Conservation (phyloP, 805 yeast genomes). For the Sugiyamaella qingdaonensis region DNA sequence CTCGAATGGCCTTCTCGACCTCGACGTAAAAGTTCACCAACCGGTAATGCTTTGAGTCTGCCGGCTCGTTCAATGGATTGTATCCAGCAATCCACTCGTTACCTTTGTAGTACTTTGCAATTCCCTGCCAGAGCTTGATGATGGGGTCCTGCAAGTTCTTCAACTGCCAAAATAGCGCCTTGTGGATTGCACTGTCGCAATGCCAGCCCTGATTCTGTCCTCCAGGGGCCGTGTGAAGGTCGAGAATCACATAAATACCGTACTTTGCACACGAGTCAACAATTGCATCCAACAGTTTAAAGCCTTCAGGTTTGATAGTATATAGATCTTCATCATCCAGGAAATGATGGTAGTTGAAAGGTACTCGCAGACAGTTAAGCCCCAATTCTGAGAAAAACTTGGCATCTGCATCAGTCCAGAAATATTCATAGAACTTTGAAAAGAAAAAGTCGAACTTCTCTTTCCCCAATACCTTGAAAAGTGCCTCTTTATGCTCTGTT, state of each 20-base stretch:
- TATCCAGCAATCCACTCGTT: slow-evolving; percentile 53
- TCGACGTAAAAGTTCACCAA: slow-evolving; percentile 39
- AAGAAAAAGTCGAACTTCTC: slow-evolving; percentile 48
- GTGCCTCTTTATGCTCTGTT: slow-evolving; percentile 44
- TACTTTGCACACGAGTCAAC: slow-evolving; percentile 43
- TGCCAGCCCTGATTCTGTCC: slow-evolving; percentile 58
- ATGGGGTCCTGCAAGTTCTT: slow-evolving; percentile 45
- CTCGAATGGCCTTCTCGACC: slow-evolving; percentile 39
- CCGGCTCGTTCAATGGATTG: slow-evolving; percentile 52
- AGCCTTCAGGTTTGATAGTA: slow-evolving; percentile 43
- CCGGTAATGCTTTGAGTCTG: slow-evolving; percentile 41
- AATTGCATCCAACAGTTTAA: slow-evolving; percentile 41
- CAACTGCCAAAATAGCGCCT: slow-evolving; percentile 48
- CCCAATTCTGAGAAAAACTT: slow-evolving; percentile 41
- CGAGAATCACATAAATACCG: slow-evolving; percentile 47
- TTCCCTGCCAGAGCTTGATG: slow-evolving; percentile 42
- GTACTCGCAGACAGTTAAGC: slow-evolving; percentile 47
- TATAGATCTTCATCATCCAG: slow-evolving; percentile 44
- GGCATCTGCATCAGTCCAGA: slow-evolving; percentile 51
- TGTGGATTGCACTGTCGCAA: slow-evolving; percentile 44
- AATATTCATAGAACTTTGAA: slow-evolving; percentile 49
- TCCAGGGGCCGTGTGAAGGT: slow-evolving; percentile 49
- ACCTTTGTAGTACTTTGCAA: slow-evolving; percentile 45
- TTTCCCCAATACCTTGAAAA: slow-evolving; percentile 40
- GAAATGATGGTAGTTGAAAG: slow-evolving; percentile 51